Evolutionary conservation across 352 stramenopile genomes (phyloP).

Genomic region (Phytophthora ohioensis): DNA sequence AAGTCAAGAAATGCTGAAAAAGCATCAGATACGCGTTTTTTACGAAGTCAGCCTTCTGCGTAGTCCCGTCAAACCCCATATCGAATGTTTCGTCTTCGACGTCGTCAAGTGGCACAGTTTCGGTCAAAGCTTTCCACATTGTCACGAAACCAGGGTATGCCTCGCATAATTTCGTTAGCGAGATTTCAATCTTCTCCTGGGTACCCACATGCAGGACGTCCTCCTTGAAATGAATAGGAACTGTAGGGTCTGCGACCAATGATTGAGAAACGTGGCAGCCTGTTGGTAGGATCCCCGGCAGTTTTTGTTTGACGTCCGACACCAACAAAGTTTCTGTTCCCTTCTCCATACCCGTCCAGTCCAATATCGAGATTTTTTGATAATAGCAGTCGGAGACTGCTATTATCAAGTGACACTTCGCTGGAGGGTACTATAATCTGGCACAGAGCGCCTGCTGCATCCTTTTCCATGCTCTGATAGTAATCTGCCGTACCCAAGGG

Average conservation of each 20-base stretch:
- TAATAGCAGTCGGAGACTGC: slow-evolving; percentile 61
- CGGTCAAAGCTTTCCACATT: slow-evolving; percentile 41
- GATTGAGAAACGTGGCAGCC: slow-evolving; percentile 36
- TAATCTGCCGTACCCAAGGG: slow-evolving; percentile 69
- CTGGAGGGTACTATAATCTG: slow-evolving; percentile 8
- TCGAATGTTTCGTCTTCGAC: slow-evolving; percentile 53
- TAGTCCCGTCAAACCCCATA: slow-evolving; percentile 39
- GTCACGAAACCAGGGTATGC: slow-evolving; percentile 30
- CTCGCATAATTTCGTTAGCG: slow-evolving; percentile 38
- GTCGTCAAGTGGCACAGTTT: slow-evolving; percentile 30
- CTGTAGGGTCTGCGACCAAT: slow-evolving; percentile 14
- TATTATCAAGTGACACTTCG: background rate
- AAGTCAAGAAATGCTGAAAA: slow-evolving; percentile 12
- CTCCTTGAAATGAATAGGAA: slow-evolving; percentile 41
- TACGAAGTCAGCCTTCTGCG: slow-evolving; percentile 4
- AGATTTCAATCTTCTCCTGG: slow-evolving; percentile 25
- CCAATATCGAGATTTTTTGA: slow-evolving; percentile 84
- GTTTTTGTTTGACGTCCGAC: slow-evolving; percentile 40
- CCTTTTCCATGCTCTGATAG: slow-evolving; percentile 45
- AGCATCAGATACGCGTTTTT: slow-evolving; percentile 6
- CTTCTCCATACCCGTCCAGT: slow-evolving; percentile 78
- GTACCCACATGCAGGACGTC: slow-evolving; percentile 20
- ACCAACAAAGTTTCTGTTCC: slow-evolving; percentile 49
- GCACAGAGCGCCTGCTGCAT: slow-evolving; percentile 21
- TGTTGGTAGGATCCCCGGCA: slow-evolving; percentile 52